These are phyloP conservation scores for Penicillium fuscoglaucum DNA, from an alignment of 2,329 filamentous ascomycete species.

Conservation along the genomic window DNA sequence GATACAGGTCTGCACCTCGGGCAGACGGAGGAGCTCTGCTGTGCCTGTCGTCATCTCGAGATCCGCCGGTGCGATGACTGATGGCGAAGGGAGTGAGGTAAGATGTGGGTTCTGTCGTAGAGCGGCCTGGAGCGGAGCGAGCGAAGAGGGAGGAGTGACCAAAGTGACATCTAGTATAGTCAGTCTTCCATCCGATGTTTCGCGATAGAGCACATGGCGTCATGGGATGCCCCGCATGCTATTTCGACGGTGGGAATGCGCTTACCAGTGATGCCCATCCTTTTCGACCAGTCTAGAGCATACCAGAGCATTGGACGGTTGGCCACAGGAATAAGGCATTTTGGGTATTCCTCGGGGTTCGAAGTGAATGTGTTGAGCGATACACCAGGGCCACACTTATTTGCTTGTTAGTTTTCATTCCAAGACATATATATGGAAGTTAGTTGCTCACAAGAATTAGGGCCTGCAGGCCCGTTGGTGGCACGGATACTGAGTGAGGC, in stretches of 20 bases:
- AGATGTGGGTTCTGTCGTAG: conserved; percentile 53
- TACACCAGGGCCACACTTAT: conserved; percentile 42
- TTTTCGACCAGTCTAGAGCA: conserved; percentile 50
- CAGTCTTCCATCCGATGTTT: conserved; percentile 6
- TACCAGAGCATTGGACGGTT: conserved; percentile 55
- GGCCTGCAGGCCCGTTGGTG: conserved; percentile 55
- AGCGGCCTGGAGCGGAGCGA: conserved; percentile 47
- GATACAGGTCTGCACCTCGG: conserved; percentile 76
- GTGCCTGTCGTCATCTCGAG: conserved; percentile 85
- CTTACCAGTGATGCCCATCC: conserved; percentile 51
- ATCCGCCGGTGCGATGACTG: conserved; percentile 73
- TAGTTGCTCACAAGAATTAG: conserved; percentile 44
- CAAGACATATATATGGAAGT: not conserved
- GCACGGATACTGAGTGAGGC: conserved; percentile 50
- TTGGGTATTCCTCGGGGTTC: conserved; percentile 43
- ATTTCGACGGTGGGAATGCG: conserved; percentile 2
- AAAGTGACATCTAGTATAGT: conserved; percentile 46
- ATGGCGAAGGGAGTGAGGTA: conserved; percentile 53
- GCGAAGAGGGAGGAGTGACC: conserved; percentile 48
- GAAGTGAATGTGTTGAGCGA: conserved; percentile 54
- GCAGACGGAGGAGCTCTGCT: conserved; percentile 80
- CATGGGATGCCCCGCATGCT: conserved; percentile 3
- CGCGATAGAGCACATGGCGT: not conserved
- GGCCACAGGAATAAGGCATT: conserved; percentile 49
- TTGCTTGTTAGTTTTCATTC: conserved; percentile 1